Conservation (phyloP, 2,329 filamentous ascomycete species). For the Phoma sp. region DNA sequence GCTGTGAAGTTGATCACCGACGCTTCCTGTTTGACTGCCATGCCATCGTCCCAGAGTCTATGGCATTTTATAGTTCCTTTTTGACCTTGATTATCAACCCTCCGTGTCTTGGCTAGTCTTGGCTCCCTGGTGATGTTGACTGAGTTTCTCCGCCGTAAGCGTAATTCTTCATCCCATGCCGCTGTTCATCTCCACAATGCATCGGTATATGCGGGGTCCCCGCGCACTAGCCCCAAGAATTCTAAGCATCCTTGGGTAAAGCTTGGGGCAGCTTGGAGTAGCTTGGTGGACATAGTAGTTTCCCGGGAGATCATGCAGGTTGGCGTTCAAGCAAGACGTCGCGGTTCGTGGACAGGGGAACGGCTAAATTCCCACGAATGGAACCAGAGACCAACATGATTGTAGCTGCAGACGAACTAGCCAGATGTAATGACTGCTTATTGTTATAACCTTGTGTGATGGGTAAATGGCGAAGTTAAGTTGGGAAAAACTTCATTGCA, state of each 20-base stretch:
- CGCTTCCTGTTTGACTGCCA: neutral
- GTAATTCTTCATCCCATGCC: neutral
- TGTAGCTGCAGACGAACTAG: neutral
- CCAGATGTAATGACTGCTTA: neutral
- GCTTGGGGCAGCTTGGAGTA: conserved; percentile 26
- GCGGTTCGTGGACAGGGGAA: conserved; percentile 15
- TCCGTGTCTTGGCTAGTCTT: conserved; percentile 1
- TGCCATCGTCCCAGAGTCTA: neutral
- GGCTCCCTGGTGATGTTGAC: neutral
- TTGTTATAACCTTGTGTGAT: neutral
- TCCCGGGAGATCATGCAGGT: conserved; percentile 31
- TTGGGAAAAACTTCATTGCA: neutral
- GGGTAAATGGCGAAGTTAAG: neutral
- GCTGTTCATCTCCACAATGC: conserved; percentile 21
- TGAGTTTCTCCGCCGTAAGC: conserved; percentile 22
- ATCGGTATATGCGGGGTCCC: conserved; percentile 22
- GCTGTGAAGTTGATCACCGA: neutral
- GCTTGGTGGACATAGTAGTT: conserved; percentile 8
- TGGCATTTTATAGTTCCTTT: neutral
- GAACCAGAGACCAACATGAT: neutral
- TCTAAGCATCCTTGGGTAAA: conserved; percentile 22
- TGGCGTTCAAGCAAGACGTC: neutral
- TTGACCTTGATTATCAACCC: neutral
- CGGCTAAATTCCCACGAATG: conserved; percentile 18
- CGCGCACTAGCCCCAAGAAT: conserved; percentile 24